Evolutionary conservation across 1,139 yeast genomes (phyloP), one percentile per base, ranked within the genome.

Genomic region (Wickerhamomyces sp.): DNA sequence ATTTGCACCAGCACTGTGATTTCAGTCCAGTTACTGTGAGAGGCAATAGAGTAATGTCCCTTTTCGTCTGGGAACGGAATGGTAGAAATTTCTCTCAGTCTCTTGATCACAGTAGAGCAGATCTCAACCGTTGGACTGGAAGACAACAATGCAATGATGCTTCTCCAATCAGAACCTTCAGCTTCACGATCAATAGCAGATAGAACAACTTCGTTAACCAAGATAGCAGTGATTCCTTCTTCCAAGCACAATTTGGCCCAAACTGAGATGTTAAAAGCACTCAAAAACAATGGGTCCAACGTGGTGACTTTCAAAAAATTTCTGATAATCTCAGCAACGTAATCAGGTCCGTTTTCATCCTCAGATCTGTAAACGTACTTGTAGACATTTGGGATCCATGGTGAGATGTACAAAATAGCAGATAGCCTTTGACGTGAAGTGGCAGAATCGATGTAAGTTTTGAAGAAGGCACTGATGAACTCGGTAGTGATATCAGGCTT

Each of bases 341-440:
- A 65, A 35, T 75, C 81, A 1, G 76, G 70, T 0, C 94, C 93
- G 40, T 61, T 63, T 25, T 68, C 69, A 21, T 72, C 76, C 47
- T 69, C 73, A 21, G 63, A 66, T 28, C 70, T 52, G 49, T 68
- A 79, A 12, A 85, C 77, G 46, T 75, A 59, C 18, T 67, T 68
- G 50, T 78, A 75, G 20, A 85, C 64, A 48, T 86, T 83, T 23
- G 70, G 71, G n/a, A 84, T 68, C 95, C 95, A 87, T 3, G 93
- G 89, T 1, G 86, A 68, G 11, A 80, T 63, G 51, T 54, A 52
- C 26, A 54, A 40, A 26, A 55, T 41, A 4, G 55, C 45, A 15
- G 62, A 54, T 7, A 58, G 47, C 12, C 62, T 59, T 26, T 60
- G 62, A 16, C 52, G 55, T 3, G 59, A 44, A 7, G 65, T 50